Conservation (phyloP, 768 basidiomycete genomes). For the Mrakia hoshinonis region DNA sequence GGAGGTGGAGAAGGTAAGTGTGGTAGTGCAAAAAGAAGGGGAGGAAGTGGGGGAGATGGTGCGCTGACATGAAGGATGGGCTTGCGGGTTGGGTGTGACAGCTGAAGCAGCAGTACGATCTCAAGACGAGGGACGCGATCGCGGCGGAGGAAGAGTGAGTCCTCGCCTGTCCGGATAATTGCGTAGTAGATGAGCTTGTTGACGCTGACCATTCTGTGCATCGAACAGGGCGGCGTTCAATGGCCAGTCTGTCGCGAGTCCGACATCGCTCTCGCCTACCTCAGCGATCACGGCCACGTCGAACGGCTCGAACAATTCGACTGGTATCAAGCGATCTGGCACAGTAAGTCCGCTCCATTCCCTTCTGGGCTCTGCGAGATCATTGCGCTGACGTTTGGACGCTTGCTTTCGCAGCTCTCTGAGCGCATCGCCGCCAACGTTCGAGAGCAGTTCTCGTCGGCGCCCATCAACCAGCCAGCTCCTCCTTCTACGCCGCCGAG, state of each 20-base stretch:
- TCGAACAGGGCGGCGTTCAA: conserved; percentile 20
- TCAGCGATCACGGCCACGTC: background rate
- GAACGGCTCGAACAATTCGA: background rate
- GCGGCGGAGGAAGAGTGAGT: conserved; percentile 17
- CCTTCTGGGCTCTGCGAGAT: background rate
- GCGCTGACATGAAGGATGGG: background rate
- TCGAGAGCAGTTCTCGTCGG: conserved; percentile 4
- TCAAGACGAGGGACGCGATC: conserved; percentile 15
- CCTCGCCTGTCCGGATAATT: background rate
- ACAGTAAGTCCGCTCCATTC: background rate
- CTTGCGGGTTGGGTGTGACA: background rate
- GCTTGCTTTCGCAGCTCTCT: background rate
- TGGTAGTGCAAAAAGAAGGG: background rate
- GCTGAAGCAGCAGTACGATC: conserved; percentile 12
- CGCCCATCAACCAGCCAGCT: background rate
- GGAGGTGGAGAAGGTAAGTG: conserved; percentile 13
- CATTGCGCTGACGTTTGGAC: background rate
- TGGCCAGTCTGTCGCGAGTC: background rate
- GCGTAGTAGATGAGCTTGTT: too few relatives aligned
- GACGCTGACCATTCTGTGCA: background rate
- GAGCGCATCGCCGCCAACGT: conserved; percentile 17
- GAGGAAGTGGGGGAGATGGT: background rate
- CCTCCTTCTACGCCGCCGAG: background rate
- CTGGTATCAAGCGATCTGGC: background rate
- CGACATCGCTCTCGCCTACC: background rate